Base-by-base conservation (phyloP, 129 eudicot species). In the Escallonia rubra region DNA sequence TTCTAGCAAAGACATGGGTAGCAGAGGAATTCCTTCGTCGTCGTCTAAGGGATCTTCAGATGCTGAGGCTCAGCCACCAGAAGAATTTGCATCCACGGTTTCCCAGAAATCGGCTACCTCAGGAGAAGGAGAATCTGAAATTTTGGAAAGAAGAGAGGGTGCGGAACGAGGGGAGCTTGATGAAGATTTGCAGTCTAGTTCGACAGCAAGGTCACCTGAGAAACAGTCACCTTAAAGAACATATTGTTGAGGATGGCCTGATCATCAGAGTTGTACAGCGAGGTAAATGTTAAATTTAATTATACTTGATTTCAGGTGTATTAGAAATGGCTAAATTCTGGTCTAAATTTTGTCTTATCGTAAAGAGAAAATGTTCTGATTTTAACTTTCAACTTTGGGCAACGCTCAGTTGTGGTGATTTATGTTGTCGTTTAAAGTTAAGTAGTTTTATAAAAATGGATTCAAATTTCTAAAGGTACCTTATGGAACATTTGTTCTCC, bases 241-340 rank as follows among this genome's bases (percentile, higher is more conserved):
- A 49, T 42, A 0, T 57, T 60, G 60, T 58, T 78, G 74, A 64
- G 70, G 61, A 69, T 59, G 76, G 77, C 71, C 44, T 69, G 60
- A 39, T 81, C 52, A 40, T 84, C 79, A 48, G 78, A 81, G 74
- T 59, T 88, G 96, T 92, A 86, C 87, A 88, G 83, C 58, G 55
- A 82, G 95, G 86, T 86, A 85, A 83, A 83, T 8, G 60, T 72
- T 67, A 67, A 43, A 41, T 64, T 78, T 43, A 68, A 5, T 74
- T 78, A 50, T 74, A 59, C 61, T 73, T 66, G 16, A 66, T 61
- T 77, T 80, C 58, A 67, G 63, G 67, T 77, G 78, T 48, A 71
- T 15, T 80, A 81, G 78, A 77, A 81, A 74, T 82, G 71, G 69
- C 62, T 69, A 34, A 64, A 72, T 59, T 58, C 55, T 71, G 63